Conservation (phyloP, 495 filamentous ascomycete genomes). For the Elaphomyces granulatus region DNA sequence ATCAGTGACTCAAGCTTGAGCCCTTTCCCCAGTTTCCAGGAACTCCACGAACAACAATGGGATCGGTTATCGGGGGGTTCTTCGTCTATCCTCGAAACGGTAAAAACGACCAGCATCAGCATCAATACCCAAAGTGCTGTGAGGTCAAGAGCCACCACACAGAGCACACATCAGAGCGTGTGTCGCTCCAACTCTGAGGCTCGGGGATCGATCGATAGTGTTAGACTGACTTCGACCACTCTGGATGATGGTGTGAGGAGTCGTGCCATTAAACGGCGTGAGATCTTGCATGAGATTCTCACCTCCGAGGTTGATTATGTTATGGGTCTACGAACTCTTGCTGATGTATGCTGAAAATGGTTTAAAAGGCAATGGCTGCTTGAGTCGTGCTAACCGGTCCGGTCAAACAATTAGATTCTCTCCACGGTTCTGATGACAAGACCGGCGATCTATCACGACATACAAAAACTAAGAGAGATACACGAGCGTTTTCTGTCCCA, state of each 20-base stretch:
- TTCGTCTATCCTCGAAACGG: slow-evolving; percentile 59
- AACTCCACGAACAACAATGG: slow-evolving; percentile 33
- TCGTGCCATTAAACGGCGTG: slow-evolving; percentile 57
- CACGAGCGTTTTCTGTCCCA: slow-evolving; percentile 29
- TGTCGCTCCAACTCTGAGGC: slow-evolving; percentile 43
- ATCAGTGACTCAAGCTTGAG: slow-evolving; percentile 11
- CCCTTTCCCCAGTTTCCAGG: slow-evolving; percentile 11
- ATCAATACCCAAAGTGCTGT: slow-evolving; percentile 52
- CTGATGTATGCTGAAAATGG: slow-evolving; percentile 48
- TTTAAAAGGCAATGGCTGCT: too few species aligned
- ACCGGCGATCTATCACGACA: slow-evolving; percentile 29
- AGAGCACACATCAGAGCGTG: slow-evolving; percentile 39
- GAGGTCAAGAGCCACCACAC: slow-evolving; percentile 41
- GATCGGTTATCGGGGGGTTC: slow-evolving; percentile 51
- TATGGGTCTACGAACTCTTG: slow-evolving; percentile 67
- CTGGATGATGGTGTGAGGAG: slow-evolving; percentile 57
- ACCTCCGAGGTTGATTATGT: slow-evolving; percentile 81
- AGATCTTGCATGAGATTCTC: slow-evolving; percentile 70
- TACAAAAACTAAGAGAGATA: slow-evolving; percentile 28
- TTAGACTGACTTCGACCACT: slow-evolving; percentile 35
- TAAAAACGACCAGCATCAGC: slow-evolving; percentile 65
- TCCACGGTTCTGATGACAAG: slow-evolving; percentile 21
- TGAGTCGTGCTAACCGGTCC: slow-evolving; percentile 17
- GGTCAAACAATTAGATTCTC: slow-evolving; percentile 16
- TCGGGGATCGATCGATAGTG: slow-evolving; percentile 55